phyloP scores from a whole-genome alignment of 306 rosid species.

The Cucurbita moschata region DNA sequence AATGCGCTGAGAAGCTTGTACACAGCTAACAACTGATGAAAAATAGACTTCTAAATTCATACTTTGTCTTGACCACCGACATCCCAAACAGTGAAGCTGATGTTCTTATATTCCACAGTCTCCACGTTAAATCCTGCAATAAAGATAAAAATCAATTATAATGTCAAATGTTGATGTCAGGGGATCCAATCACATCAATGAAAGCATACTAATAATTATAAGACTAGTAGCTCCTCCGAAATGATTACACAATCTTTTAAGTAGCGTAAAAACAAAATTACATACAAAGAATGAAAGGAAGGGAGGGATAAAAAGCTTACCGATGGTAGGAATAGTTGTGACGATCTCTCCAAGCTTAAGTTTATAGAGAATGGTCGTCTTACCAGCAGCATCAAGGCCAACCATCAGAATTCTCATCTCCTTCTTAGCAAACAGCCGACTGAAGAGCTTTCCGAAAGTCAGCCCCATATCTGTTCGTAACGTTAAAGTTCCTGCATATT shows the following conservation, averaged over 20 bases:
- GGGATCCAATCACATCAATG: not conserved
- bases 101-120: conserved; percentile 70
- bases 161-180: not conserved
- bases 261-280: not conserved
- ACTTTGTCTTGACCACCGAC: conserved; percentile 81
- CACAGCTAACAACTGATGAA: not conserved
- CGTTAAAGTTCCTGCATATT: conserved; percentile 12
- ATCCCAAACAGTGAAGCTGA: conserved; percentile 81
- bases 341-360: conserved; percentile 82
- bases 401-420: conserved; percentile 82
- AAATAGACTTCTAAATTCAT: not conserved
- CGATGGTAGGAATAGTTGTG: conserved; percentile 68
- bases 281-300: not conserved
- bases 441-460: conserved; percentile 64
- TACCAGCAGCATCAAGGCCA: conserved; percentile 87
- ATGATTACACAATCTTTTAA: not conserved
- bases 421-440: conserved; percentile 64
- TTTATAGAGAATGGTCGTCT: conserved; percentile 69
- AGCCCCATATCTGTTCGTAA: conserved; percentile 43
- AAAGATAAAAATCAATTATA: conserved; percentile 1
- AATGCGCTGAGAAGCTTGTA: not conserved
- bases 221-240: not conserved
- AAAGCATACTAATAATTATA: not conserved
- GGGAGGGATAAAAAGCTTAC: conserved; percentile 11
- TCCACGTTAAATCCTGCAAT: conserved; percentile 63